Evolutionary conservation across 2,329 filamentous ascomycete species (phyloP).

Genomic region (Aspergillus amoenus): DNA sequence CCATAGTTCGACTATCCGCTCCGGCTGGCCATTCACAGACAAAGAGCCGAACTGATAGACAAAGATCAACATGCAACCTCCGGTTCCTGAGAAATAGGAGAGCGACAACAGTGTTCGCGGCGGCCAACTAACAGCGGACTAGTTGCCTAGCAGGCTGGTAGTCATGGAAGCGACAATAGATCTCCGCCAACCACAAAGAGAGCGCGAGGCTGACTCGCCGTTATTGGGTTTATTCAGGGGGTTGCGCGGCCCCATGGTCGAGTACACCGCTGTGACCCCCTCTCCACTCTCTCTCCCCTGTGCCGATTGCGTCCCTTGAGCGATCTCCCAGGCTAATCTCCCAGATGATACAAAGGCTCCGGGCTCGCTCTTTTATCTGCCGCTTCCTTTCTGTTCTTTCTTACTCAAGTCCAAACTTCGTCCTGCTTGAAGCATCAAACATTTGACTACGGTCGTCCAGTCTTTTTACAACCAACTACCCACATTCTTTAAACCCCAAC

Average conservation of each 20-base stretch:
- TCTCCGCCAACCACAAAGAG: slow-evolving; percentile 15
- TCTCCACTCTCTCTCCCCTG: slow-evolving; percentile 20
- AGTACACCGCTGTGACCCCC: slow-evolving; percentile 11
- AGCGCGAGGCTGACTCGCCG: slow-evolving; percentile 5
- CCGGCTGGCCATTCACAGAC: not conserved
- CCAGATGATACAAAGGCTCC: slow-evolving; percentile 40
- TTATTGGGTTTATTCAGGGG: slow-evolving; percentile 8
- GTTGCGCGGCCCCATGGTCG: not conserved
- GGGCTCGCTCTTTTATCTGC: slow-evolving; percentile 23
- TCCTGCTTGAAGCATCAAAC: slow-evolving; percentile 32
- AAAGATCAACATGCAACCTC: slow-evolving; percentile 5
- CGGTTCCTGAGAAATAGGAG: slow-evolving; percentile 7
- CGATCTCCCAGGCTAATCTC: slow-evolving; percentile 39
- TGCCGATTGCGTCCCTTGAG: slow-evolving; percentile 18
- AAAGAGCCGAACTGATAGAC: slow-evolving; percentile 15
- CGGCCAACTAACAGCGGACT: slow-evolving; percentile 12
- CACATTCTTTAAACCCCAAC: slow-evolving; percentile 28
- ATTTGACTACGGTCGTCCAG: slow-evolving; percentile 47
- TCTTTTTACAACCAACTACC: slow-evolving; percentile 40
- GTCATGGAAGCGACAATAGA: slow-evolving; percentile 2
- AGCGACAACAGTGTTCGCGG: slow-evolving; percentile 2
- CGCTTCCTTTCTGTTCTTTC: slow-evolving; percentile 28
- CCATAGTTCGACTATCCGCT: not conserved
- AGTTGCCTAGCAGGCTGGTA: slow-evolving; percentile 11
- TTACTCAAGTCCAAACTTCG: slow-evolving; percentile 32